Evolutionary conservation across 1,139 yeast genomes (phyloP), one percentile per base, ranked within the genome.

Genomic region (Debaryomyces fabryi): DNA sequence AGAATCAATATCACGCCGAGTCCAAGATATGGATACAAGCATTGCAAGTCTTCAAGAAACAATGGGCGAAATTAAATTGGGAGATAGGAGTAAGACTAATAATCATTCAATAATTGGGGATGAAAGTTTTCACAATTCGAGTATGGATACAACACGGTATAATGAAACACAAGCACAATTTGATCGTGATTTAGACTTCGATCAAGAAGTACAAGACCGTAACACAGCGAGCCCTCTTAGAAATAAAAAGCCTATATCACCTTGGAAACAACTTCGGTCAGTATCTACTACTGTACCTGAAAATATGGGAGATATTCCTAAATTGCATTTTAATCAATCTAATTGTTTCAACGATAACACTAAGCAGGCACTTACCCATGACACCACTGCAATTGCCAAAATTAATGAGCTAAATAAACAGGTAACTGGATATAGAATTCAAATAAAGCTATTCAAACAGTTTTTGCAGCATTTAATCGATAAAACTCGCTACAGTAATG

Each of bases 341-440:
- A 47, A 43, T 16, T 34, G 15, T 34, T 21, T 27, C 9, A 35
- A 23, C 15, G 36, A 20, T 10, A 34, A 40, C 18, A 27, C 20
- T 23, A 30, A 33, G 32, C 33, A 40, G 44, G 13, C 41, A 33
- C 20, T 23, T 42, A 16, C 25, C 35, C 24, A 40, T 21, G 46
- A 41, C 10, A 49, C 44, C 6, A 44, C 52, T 4, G 50, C 58
- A 15, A 43, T 47, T 4, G 47, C 57, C 12, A 63, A 64, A 46
- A 60, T 69, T 3, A 71, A 69, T 37, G 72, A 71, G 3, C 59
- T 74, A 16, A 71, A 68, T 44, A 72, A 71, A 47, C 73, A 75
- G 52, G 62, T 76, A 36, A 68, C 77, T 0, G 69, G 76, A 16
- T 76, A 74, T 55, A 67, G 71, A 45, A 72, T 77, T 27, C 79